Evolutionary conservation across 2,329 filamentous ascomycete genomes (phyloP).

Genomic region (Dactylellina sp.): DNA sequence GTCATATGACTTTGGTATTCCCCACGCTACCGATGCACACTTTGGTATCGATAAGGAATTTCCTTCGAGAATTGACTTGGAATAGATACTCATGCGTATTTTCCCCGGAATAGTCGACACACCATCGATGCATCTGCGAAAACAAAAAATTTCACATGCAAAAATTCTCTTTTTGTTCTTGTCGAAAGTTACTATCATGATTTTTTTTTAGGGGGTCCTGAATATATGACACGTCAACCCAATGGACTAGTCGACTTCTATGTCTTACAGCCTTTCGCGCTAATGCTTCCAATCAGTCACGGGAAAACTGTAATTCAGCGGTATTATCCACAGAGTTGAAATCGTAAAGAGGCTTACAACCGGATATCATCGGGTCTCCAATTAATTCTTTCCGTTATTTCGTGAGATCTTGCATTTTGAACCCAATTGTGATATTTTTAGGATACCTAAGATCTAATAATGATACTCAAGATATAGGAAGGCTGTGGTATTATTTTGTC

Average conservation of each 20-base stretch:
- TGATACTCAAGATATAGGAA: background rate
- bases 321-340: constrained; percentile 4
- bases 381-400: background rate
- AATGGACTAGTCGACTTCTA: background rate
- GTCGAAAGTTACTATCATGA: background rate
- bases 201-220: background rate
- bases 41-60: constrained; percentile 37
- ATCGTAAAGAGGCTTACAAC: constrained; percentile 23
- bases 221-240: constrained; percentile 29
- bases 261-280: constrained; percentile 32
- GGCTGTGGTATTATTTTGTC: background rate
- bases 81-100: background rate
- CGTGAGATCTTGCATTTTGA: constrained; percentile 1
- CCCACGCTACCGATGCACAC: constrained; percentile 23
- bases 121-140: background rate
- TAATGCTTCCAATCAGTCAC: constrained; percentile 28
- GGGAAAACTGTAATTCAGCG: constrained; percentile 22
- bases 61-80: background rate
- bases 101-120: background rate
- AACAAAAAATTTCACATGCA: constrained; percentile 10
- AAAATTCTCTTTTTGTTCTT: background rate
- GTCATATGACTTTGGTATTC: constrained; percentile 31
- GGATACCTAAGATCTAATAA: background rate
- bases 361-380: constrained; percentile 42
- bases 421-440: background rate